Percentiles rank a stretch among this genome's conserved stretches.
Conservation (phyloP, 2,329 filamentous ascomycete genomes). For the Neoascochyta sp. region DNA sequence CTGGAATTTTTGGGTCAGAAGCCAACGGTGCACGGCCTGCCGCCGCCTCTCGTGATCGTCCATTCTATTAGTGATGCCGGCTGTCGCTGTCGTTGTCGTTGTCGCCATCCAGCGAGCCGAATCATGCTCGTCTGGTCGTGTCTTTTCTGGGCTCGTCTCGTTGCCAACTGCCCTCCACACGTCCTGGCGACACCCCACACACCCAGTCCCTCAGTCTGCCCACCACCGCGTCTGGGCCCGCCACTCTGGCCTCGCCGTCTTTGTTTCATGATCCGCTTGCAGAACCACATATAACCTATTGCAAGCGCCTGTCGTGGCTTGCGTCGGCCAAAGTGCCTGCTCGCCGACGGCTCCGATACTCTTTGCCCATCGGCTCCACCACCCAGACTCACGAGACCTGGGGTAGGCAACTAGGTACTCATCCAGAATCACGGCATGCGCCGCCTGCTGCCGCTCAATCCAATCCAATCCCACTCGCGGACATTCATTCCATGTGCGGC, state of each 20-base stretch:
- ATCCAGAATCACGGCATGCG: slow-evolving; percentile 12
- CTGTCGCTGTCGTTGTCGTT: no score
- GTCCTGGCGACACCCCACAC: no score
- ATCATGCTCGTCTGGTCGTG: no score
- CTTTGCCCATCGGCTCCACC: slow-evolving; percentile 13
- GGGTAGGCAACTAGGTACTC: slow-evolving; percentile 10
- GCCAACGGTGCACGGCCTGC: slow-evolving; percentile 28
- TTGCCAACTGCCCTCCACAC: no score
- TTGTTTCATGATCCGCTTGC: no score
- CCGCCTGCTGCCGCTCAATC: slow-evolving; percentile 8
- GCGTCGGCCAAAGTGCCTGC: slow-evolving; percentile 9
- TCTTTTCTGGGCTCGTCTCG: no score
- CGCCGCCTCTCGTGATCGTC: slow-evolving; percentile 31
- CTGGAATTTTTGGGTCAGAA: slow-evolving; percentile 34
- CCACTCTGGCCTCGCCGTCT: no score
- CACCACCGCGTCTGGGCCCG: no score
- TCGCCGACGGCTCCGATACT: slow-evolving; percentile 20
- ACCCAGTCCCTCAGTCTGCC: no score
- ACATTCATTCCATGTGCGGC: slow-evolving; percentile 1
- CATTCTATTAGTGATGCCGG: no score
- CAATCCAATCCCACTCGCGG: slow-evolving; percentile 16
- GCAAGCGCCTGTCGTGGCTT: slow-evolving; percentile 8
- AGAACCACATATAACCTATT: neutral
- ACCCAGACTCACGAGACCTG: slow-evolving; percentile 19
- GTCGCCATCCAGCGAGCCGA: no score